Evolutionary conservation across 371 early-diverging fungal species (phyloP), one percentile per base, ranked within the genome.

Genomic region (Mucor lusitanicus): DNA sequence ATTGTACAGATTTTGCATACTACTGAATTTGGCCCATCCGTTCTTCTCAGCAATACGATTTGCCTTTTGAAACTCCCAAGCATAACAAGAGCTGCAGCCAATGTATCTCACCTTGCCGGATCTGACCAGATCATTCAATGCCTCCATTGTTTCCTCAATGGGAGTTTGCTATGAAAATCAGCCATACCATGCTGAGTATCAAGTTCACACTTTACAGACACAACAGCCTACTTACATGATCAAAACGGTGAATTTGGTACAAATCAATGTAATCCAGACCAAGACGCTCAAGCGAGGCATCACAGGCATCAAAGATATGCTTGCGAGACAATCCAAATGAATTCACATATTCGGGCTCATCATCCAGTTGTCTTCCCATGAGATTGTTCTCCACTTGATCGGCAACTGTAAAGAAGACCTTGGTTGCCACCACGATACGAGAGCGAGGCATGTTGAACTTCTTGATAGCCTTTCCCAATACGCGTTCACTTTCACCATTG

Each of bases 241-340:
- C 77, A 33, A 61, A 67, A 11, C 79, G 76, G 60, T 81, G 77
- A 37, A 91, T 82, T 25, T 88, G 78, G 53, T 87, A 86, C 30
- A 91, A 68, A 65, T 90, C 89, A 56, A 90, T 66, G 57, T 90
- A 89, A 19, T 88, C 87, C 17, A 78, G 42, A 30, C 72, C 79
- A 54, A 85, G 68, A 19, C 87, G 71, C 55, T 78, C 59, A 9
- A 87, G 68, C n/a, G 81, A 80, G 9, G 66, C 85, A 13, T 86
- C 79, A 13, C 81, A 66, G 23, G 84, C 72, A 56, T 80, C 82
- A 55, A 83, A 75, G 12, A 86, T 75, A 62, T 81, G 78, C 64
- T 86, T 85, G 25, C 86, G 70, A 9, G 82, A 80, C 7, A 80
- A 60, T 9, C 86, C 86, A 73, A 57, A 40, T 3, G 61, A 27